A percentile compares a stretch with the other conserved stretches of the same genome.
Evolutionary conservation across 768 basidiomycete genomes (phyloP).

Genomic region (Lactarius quietus): DNA sequence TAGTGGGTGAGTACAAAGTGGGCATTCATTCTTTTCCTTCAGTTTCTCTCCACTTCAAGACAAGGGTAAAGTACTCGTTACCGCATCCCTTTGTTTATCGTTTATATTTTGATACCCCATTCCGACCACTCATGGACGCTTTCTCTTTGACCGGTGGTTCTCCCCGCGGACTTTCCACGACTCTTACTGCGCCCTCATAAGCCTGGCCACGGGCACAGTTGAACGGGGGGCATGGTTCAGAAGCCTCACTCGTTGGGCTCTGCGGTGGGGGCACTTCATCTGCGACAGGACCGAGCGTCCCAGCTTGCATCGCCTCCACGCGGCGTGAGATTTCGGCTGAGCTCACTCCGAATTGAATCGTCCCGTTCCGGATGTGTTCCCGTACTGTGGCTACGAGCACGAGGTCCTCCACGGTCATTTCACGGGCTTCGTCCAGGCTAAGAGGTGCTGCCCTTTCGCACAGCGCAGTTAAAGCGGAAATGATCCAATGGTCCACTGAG

Average conservation of each 20-base stretch:
- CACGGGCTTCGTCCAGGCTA: constrained; percentile 11
- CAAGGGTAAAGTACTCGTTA: no score
- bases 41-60: no score
- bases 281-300: no score
- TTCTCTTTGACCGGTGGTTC: no score
- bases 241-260: background rate
- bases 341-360: background rate
- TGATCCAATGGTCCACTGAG: constrained; percentile 14
- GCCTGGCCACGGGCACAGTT: background rate
- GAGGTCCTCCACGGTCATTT: constrained; percentile 17
- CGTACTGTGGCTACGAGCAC: constrained; percentile 14
- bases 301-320: background rate
- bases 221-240: background rate
- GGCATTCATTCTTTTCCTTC: no score
- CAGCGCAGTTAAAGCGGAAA: constrained; percentile 9
- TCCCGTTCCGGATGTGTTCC: constrained; percentile 2
- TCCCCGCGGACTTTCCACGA: no score
- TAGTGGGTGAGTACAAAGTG: no score
- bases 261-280: background rate
- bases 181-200: no score
- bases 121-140: no score
- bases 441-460: constrained; percentile 12
- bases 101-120: no score
- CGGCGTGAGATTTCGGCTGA: background rate
- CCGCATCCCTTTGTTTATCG: no score